phyloP scores from a whole-genome alignment of 139 green algal genomes.

The Chlorella sp. region DNA sequence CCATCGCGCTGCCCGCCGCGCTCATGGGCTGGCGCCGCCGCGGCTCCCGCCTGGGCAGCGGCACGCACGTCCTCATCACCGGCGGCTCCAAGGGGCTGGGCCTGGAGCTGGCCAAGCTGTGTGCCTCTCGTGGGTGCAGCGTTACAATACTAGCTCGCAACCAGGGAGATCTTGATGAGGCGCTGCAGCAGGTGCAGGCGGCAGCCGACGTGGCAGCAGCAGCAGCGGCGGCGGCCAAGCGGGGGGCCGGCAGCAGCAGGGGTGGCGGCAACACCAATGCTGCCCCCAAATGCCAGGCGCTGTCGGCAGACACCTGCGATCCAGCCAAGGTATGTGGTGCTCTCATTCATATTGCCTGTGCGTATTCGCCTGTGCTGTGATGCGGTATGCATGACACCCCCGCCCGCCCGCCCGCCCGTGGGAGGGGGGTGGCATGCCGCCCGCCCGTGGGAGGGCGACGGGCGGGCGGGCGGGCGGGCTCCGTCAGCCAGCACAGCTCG shows the following conservation, averaged over 20 bases:
- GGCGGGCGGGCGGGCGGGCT: too few species aligned
- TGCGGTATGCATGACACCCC: too few species aligned
- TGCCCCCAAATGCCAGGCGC: slow-evolving; percentile 14
- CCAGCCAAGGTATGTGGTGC: slow-evolving; percentile 14
- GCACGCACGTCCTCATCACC: slow-evolving; percentile 83
- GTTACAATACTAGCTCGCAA: slow-evolving; percentile 73
- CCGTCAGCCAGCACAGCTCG: neutral
- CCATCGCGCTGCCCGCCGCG: neutral
- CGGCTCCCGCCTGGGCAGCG: slow-evolving; percentile 13
- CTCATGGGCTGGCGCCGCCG: slow-evolving; percentile 16
- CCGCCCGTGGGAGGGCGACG: too few species aligned
- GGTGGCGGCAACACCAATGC: neutral
- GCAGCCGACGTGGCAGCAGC: neutral
- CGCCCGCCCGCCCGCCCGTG: too few species aligned
- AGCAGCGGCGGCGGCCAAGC: neutral
- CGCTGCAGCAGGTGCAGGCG: slow-evolving; percentile 44
- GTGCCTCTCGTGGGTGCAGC: slow-evolving; percentile 37
- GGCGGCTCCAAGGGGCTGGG: slow-evolving; percentile 81
- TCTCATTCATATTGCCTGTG: neutral
- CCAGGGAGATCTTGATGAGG: slow-evolving; percentile 62
- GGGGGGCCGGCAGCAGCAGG: neutral
- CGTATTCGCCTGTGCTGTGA: neutral
- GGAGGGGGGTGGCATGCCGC: too few species aligned
- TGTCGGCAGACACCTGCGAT: slow-evolving; percentile 34
- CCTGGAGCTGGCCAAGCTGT: slow-evolving; percentile 58